phyloP scores from a whole-genome alignment of 2,329 filamentous ascomycete genomes.

The Penicillium sp. region DNA sequence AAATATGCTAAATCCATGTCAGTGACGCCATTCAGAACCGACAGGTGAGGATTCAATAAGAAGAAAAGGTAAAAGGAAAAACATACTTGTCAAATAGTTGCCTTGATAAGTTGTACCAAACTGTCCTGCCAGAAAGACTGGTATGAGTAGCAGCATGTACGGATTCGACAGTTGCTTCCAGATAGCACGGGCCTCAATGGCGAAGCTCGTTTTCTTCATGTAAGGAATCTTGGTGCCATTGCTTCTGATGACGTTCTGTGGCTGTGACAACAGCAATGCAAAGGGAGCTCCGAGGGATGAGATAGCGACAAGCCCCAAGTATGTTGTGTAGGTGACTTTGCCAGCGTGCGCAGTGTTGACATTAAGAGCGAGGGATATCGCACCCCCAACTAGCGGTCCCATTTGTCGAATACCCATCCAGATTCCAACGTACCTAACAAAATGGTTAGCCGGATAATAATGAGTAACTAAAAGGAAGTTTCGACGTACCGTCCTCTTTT shows the following conservation, averaged over 20 bases:
- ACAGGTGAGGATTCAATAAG: neutral
- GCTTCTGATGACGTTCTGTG: conserved; percentile 46
- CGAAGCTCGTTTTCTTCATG: conserved; percentile 26
- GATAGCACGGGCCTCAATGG: conserved; percentile 41
- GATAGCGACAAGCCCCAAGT: conserved; percentile 35
- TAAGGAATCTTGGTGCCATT: conserved; percentile 37
- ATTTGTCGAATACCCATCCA: conserved; percentile 56
- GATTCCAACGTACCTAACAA: conserved; percentile 44
- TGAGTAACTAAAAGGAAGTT: neutral
- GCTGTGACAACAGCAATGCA: conserved; percentile 47
- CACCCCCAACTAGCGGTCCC: conserved; percentile 54
- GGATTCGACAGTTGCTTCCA: conserved; percentile 43
- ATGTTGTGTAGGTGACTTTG: conserved; percentile 48
- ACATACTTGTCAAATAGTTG: conserved; percentile 49
- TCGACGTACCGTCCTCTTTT: conserved; percentile 46
- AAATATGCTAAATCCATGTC: conserved; percentile 42
- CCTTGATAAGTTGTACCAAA: conserved; percentile 55
- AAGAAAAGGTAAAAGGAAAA: too few relatives aligned
- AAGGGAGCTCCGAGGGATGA: conserved; percentile 50
- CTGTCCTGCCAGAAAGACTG: conserved; percentile 51
- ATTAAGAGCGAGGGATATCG: conserved; percentile 54
- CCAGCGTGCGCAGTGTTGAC: conserved; percentile 44
- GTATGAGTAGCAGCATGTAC: conserved; percentile 51
- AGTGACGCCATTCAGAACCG: neutral
- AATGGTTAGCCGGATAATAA: conserved; percentile 1